Evolutionary conservation across 2,329 filamentous ascomycete species (phyloP), one percentile per base, ranked within the genome.

Genomic region (Ascochyta fabae): DNA sequence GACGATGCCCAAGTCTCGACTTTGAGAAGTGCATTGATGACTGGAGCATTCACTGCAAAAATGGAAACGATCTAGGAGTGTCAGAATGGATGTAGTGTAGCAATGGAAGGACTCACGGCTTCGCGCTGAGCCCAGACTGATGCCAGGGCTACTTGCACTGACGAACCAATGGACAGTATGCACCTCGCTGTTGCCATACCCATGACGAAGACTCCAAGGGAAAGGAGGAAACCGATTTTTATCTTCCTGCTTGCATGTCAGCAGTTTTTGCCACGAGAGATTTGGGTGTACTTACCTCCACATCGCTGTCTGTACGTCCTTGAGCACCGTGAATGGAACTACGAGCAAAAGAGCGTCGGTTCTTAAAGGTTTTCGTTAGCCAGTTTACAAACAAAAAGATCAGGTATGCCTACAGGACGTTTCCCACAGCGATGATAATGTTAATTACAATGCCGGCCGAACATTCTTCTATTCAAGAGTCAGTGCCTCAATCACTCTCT

Each of bases 131-230:
- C 35, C 50, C 50, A 47, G 10, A 53, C 35, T 15, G 34, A 53
- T n/a, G 50, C 50, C 27, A 53, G 13, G 5, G 42, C 34, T 19
- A 47, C 42, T 27, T 53, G 41, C 10, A 40, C 42, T 16, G 22
- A 45, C 19, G 31, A 45, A 15, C 42, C 31, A 8, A 35, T 35
- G 12, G 31, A 45, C 2, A 45, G 22, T 45, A 35, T 45, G 22
- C 42, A 45, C 34, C 42, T 35, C n/a, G 31, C 31, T 45, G 35
- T 47, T 16, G 50, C 50, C 33, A 53, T 53, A 6, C 33, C 50
- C 43, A 47, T 53, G 13, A 53, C 50, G 16, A 47, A 47, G 13
- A 53, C 15, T 41, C 42, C 50, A 7, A 42, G 29, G 12, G 50
- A 53, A n/a, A 53, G 33, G 2, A 53, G 27, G 29, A 53, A 41